Conservation (phyloP, 176 grass and related monocot species). For the Avena atlantica region DNA sequence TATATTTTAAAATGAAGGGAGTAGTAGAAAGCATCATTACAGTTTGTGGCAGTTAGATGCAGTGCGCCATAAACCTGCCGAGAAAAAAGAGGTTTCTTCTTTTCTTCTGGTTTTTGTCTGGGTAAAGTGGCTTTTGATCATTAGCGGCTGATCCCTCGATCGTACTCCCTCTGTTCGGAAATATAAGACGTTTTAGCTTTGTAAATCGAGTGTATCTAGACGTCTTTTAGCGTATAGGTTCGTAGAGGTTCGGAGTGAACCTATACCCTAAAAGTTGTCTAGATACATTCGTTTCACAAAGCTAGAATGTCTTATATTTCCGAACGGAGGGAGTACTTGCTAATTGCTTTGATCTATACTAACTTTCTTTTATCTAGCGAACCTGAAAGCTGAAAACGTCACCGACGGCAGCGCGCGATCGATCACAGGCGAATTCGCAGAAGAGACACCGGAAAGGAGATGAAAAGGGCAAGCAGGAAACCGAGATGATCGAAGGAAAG, state of each 20-base stretch:
- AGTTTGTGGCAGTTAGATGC: not conserved
- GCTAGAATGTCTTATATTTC: no score
- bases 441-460: constrained; percentile 42
- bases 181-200: no score
- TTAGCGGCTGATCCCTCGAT: not conserved
- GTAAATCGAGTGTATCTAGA: no score
- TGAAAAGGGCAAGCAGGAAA: not conserved
- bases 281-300: no score
- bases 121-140: constrained; percentile 12
- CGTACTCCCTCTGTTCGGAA: no score
- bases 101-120: constrained; percentile 17
- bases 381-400: not conserved
- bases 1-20: no score
- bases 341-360: not conserved
- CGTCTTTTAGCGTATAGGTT: no score
- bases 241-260: no score
- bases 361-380: not conserved
- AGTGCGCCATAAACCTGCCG: not conserved
- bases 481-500: not conserved
- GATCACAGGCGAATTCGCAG: constrained; percentile 13
- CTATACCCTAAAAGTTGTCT: no score
- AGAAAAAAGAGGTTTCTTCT: constrained; percentile 19
- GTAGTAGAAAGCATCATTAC: no score
- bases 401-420: not conserved
- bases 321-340: no score